phyloP scores from a whole-genome alignment of 2,329 filamentous ascomycete genomes.

The Amesomyces nigricolor region DNA sequence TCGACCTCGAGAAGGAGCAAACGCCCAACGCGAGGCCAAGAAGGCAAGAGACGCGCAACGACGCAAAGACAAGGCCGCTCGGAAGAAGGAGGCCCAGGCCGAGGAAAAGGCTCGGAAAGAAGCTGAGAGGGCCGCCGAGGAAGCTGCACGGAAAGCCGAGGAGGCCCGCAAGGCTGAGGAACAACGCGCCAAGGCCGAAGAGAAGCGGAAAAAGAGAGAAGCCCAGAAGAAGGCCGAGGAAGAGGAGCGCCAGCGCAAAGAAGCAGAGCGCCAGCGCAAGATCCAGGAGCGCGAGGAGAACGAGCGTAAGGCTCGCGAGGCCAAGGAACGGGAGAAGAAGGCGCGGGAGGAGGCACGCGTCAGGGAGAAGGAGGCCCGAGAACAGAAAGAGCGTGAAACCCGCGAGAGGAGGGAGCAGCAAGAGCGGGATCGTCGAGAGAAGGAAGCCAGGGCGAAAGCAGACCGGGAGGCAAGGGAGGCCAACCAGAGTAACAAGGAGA shows the following conservation, averaged over 20 bases:
- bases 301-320: slow-evolving; percentile 79
- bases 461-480: slow-evolving; percentile 58
- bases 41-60: slow-evolving; percentile 92
- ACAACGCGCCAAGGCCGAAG: slow-evolving; percentile 74
- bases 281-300: slow-evolving; percentile 79
- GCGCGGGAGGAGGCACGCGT: slow-evolving; percentile 71
- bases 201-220: slow-evolving; percentile 87
- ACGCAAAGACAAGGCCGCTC: slow-evolving; percentile 86
- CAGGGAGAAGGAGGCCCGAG: slow-evolving; percentile 70
- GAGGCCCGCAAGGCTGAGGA: slow-evolving; percentile 79
- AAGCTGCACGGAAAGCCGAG: slow-evolving; percentile 69
- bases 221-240: slow-evolving; percentile 85
- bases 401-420: slow-evolving; percentile 59
- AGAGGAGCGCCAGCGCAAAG: slow-evolving; percentile 77
- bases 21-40: slow-evolving; percentile 81
- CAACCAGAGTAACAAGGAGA: slow-evolving; percentile 37
- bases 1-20: slow-evolving; percentile 75
- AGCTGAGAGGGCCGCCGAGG: slow-evolving; percentile 82
- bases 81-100: slow-evolving; percentile 82
- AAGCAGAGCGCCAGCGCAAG: slow-evolving; percentile 74
- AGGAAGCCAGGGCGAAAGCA: slow-evolving; percentile 50
- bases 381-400: slow-evolving; percentile 75
- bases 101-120: slow-evolving; percentile 86
- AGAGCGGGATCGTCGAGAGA: slow-evolving; percentile 53
- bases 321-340: slow-evolving; percentile 76